Conservation (phyloP, 2,329 filamentous ascomycete genomes). For the Gnomoniopsis smithogilvyi region DNA sequence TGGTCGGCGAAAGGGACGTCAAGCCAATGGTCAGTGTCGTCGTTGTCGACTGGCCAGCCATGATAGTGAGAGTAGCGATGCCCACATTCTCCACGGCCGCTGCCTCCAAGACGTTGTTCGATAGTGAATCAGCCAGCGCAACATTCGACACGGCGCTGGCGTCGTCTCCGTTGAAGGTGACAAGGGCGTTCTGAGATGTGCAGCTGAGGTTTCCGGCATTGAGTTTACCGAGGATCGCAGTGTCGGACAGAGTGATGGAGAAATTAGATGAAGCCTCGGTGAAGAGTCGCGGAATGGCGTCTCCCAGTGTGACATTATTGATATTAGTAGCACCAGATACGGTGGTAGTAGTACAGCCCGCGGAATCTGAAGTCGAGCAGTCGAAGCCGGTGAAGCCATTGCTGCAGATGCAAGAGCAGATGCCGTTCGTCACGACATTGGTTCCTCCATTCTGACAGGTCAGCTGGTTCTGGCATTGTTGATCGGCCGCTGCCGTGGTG, state of each 20-base stretch:
- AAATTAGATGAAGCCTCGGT: conserved; percentile 63
- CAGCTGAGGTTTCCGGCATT: conserved; percentile 75
- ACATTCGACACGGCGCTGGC: conserved; percentile 30
- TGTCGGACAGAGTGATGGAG: conserved; percentile 69
- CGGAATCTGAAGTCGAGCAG: conserved; percentile 44
- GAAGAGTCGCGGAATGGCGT: conserved; percentile 73
- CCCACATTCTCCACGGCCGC: conserved; percentile 22
- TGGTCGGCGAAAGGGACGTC: conserved; percentile 19
- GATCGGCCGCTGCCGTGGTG: conserved; percentile 17
- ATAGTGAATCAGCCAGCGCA: conserved; percentile 22
- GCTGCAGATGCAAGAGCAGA: conserved; percentile 83
- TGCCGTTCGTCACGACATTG: conserved; percentile 63
- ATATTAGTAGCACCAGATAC: conserved; percentile 39
- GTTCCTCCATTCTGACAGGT: conserved; percentile 79
- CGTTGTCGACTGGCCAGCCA: conserved; percentile 27
- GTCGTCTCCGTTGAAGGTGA: conserved; percentile 70
- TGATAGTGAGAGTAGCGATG: conserved; percentile 30
- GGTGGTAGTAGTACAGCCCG: conserved; percentile 52
- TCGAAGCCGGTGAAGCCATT: conserved; percentile 73
- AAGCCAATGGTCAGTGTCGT: conserved; percentile 30
- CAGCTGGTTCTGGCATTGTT: conserved; percentile 57
- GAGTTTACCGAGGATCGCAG: conserved; percentile 71
- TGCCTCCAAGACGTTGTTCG: conserved; percentile 19
- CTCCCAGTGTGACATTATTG: conserved; percentile 75
- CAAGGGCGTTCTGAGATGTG: conserved; percentile 78